Evolutionary conservation across 2,329 filamentous ascomycete species (phyloP), one percentile per base, ranked within the genome.

Genomic region (Botrytis aclada): DNA sequence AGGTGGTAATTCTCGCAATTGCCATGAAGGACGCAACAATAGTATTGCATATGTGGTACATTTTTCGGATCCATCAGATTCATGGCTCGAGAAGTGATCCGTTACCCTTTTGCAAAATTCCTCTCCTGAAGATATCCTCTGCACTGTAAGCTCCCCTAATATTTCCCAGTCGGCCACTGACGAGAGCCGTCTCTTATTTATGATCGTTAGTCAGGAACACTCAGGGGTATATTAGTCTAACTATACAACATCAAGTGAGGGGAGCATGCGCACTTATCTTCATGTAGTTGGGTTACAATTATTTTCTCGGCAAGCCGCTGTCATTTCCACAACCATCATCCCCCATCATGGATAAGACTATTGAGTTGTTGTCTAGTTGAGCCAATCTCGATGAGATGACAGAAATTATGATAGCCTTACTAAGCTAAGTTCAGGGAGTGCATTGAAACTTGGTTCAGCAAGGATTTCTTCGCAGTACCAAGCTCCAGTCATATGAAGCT

Each of bases 81-180:
- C 43, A 45, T 45, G 8, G 1, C 43, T 58, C 29, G 32, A 20
- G n/a, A 9, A 32, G 1, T 22, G 10, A 20, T 22, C 20, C 56
- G 5, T 34, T 22, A 4, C 47, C 14, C 25, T n/a, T n/a, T 5
- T 54, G 25, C 0, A 16, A 54, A n/a, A n/a, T 0, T 0, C n/a
- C 25, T 54, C 2, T 18, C 0, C 6, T 18, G 3, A 8, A 54
- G 6, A 12, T 14, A n/a, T n/a, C 29, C 14, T 51, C 22, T 54
- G 10, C n/a, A n/a, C 47, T 29, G n/a, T 29, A 0, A 54, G 2
- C 7, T n/a, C n/a, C n/a, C n/a, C 25, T 54, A 6, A 16, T 16
- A 16, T n/a, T 14, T 54, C 5, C 51, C 29, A 54, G 51, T 54
- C 5, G 25, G 1, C 47, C 3, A 16, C 12, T 16, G 16, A 54